phyloP scores from a whole-genome alignment of 2,329 filamentous ascomycete species.

The Cryoendolithus antarcticus region DNA sequence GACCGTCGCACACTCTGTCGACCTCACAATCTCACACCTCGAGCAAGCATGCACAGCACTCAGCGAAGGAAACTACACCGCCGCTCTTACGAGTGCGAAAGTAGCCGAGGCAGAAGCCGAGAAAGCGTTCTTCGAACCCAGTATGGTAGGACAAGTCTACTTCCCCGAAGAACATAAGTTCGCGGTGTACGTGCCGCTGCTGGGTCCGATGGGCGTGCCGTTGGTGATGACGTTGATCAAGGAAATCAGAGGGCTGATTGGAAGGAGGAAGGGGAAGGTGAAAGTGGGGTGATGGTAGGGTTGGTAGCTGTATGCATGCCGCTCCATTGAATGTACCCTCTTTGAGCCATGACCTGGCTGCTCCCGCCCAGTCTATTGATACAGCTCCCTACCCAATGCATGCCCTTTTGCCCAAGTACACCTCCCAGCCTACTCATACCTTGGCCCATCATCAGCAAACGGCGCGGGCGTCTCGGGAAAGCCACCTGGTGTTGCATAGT shows the following conservation, averaged over 20 bases:
- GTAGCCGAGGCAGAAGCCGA: constrained; percentile 83
- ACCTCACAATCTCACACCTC: constrained; percentile 66
- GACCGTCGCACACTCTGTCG: constrained; percentile 74
- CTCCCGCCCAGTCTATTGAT: no score
- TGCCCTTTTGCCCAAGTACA: no score
- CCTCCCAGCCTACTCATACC: constrained; percentile 23
- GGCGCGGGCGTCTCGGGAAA: constrained; percentile 40
- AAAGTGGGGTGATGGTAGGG: no score
- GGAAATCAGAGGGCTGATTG: constrained; percentile 45
- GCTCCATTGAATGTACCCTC: no score
- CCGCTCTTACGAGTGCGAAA: constrained; percentile 65
- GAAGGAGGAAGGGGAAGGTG: constrained; percentile 19
- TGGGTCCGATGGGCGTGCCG: constrained; percentile 85
- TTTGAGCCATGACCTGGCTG: no score
- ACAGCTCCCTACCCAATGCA: no score
- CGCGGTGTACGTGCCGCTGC: constrained; percentile 81
- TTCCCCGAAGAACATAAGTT: constrained; percentile 98
- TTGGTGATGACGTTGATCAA: constrained; percentile 72
- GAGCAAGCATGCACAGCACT: constrained; percentile 64
- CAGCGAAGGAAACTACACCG: constrained; percentile 45
- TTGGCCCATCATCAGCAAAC: constrained; percentile 29
- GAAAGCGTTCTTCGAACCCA: constrained; percentile 93
- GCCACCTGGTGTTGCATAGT: constrained; percentile 23
- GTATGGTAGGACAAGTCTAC: constrained; percentile 97
- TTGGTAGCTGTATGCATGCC: no score